Percentiles rank a stretch among this genome's conserved stretches.
Evolutionary conservation across 257 asterid species (phyloP).

Genomic region (Orobanche coerulescens): DNA sequence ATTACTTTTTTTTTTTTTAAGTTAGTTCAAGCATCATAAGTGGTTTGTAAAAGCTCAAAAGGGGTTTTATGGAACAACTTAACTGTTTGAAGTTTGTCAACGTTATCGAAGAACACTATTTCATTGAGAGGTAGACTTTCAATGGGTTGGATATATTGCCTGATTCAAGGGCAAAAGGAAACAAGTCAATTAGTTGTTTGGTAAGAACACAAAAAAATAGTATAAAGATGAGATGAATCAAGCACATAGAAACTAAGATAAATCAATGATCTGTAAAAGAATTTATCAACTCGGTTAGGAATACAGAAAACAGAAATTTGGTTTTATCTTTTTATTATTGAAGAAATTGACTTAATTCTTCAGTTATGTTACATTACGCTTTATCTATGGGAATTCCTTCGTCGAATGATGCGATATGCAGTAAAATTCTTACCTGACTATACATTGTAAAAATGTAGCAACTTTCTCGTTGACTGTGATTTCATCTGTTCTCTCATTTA

Average conservation of each 20-base stretch:
- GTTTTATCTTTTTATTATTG: no score
- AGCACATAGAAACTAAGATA: neutral
- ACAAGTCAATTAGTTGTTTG: conserved; percentile 1
- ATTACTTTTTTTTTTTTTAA: neutral
- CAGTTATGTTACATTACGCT: neutral
- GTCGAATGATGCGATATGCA: conserved; percentile 3
- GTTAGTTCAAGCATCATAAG: no score
- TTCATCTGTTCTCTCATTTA: conserved; percentile 36
- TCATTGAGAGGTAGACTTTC: conserved; percentile 60
- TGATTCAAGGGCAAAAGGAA: conserved; percentile 31
- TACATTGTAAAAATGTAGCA: conserved; percentile 40
- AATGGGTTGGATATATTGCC: conserved; percentile 61
- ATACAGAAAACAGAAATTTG: neutral
- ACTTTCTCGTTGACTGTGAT: conserved; percentile 43
- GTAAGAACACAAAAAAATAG: neutral
- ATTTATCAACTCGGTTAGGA: conserved; percentile 6
- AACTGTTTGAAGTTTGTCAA: conserved; percentile 75
- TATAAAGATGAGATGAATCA: conserved; percentile 1
- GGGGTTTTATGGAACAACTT: conserved; percentile 23
- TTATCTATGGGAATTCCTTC: no score
- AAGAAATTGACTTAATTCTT: neutral
- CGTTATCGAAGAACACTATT: conserved; percentile 61
- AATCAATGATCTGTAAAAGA: neutral
- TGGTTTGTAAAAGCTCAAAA: neutral
- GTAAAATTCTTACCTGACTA: conserved; percentile 50